A percentile compares a stretch with the other conserved stretches of the same genome.
phyloP scores from a whole-genome alignment of 179 eudicot species.

The Spergularia azorica region DNA sequence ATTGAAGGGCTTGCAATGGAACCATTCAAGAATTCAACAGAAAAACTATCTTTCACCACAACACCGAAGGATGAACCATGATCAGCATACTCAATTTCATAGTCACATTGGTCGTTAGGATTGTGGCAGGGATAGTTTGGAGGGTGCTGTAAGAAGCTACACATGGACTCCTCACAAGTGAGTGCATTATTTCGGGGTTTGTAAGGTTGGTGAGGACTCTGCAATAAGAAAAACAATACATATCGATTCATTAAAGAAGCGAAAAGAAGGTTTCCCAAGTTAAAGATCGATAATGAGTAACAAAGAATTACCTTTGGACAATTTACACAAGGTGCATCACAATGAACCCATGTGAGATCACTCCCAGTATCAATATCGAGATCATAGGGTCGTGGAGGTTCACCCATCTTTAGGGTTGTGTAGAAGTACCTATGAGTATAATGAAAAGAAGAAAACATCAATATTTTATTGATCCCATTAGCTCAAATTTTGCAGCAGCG shows the following conservation, averaged over 20 bases:
- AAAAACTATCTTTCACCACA: slow-evolving; percentile 58
- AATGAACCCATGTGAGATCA: slow-evolving; percentile 96
- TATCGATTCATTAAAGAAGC: background rate
- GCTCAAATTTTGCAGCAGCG: background rate
- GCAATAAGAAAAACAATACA: slow-evolving; percentile 13
- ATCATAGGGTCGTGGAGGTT: slow-evolving; percentile 66
- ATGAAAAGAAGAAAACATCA: background rate
- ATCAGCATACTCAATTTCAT: slow-evolving; percentile 81
- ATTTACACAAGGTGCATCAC: slow-evolving; percentile 86
- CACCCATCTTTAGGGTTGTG: slow-evolving; percentile 61
- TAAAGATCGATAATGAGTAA: background rate
- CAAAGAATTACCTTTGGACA: slow-evolving; percentile 60
- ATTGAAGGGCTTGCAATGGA: slow-evolving; percentile 43
- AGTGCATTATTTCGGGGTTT: slow-evolving; percentile 56
- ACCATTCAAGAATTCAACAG: slow-evolving; percentile 54
- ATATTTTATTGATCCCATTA: slow-evolving; percentile 10
- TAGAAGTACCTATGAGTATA: slow-evolving; percentile 64
- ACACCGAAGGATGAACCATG: slow-evolving; percentile 82
- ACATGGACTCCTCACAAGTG: slow-evolving; percentile 61
- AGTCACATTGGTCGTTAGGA: slow-evolving; percentile 81
- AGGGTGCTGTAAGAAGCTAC: slow-evolving; percentile 51
- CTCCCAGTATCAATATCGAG: slow-evolving; percentile 96
- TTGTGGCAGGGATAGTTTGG: slow-evolving; percentile 40
- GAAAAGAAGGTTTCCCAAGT: background rate
- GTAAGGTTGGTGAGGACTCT: slow-evolving; percentile 59